These are phyloP conservation scores for Leccinum holopus DNA, from an alignment of 1,284 basidiomycete genomes.

Conservation along the genomic window DNA sequence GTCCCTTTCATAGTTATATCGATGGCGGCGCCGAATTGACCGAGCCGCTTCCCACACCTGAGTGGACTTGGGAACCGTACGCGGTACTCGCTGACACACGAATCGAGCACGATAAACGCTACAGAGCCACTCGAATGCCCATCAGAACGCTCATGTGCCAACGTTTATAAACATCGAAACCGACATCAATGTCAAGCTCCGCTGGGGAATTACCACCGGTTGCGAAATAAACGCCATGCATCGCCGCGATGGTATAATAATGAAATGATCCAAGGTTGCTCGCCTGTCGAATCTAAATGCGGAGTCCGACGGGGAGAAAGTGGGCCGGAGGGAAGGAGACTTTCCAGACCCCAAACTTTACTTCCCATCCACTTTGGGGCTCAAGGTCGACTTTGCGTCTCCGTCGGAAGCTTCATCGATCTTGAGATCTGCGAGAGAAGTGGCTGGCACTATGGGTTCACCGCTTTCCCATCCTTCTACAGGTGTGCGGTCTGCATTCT, in stretches of 20 bases:
- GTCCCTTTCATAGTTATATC: slow-evolving; percentile 1
- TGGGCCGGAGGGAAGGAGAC: not conserved
- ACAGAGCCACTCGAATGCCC: not conserved
- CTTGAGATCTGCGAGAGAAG: not conserved
- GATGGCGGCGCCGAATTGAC: not conserved
- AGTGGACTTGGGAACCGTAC: not conserved
- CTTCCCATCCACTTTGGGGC: not conserved
- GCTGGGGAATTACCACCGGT: not conserved
- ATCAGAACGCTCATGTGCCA: not conserved
- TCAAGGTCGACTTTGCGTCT: not conserved
- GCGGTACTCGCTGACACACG: not conserved
- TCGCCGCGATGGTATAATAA: not conserved
- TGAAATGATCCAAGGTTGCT: not conserved
- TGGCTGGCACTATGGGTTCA: not conserved
- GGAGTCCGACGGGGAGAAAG: not conserved
- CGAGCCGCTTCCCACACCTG: not conserved
- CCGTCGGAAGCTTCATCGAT: not conserved
- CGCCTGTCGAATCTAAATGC: not conserved
- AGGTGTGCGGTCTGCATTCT: slow-evolving; percentile 37
- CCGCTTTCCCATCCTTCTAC: slow-evolving; percentile 36
- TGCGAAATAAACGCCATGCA: not conserved
- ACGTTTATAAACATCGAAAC: slow-evolving; percentile 1
- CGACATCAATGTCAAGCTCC: not conserved
- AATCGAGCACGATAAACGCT: not conserved
- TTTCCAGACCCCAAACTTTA: not conserved